Evolutionary conservation across 2,329 filamentous ascomycete species (phyloP).

Genomic region (Diaporthe capsici): DNA sequence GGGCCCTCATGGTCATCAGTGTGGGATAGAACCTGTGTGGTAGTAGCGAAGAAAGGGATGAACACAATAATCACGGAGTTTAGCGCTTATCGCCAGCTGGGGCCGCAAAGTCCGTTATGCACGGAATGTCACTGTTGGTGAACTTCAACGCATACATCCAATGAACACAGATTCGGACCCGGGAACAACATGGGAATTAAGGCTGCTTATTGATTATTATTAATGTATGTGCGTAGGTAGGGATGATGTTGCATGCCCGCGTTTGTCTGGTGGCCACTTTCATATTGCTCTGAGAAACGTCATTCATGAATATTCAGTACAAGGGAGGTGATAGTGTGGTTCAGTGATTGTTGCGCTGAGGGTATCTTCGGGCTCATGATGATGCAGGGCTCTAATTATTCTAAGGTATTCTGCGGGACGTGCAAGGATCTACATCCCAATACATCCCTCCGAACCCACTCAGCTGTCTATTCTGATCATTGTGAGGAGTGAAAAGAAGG

Average conservation of each 20-base stretch:
- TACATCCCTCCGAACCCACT: neutral
- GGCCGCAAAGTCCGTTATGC: constrained; percentile 6
- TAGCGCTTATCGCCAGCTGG: neutral
- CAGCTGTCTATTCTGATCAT: no score
- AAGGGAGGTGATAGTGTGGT: no score
- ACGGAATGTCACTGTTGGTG: neutral
- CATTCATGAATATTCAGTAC: neutral
- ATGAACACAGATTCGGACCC: neutral
- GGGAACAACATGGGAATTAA: neutral
- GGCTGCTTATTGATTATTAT: neutral
- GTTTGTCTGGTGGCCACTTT: neutral
- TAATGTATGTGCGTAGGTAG: neutral
- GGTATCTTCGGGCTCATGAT: no score
- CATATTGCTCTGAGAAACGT: neutral
- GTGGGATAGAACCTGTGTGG: neutral
- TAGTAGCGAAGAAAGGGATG: neutral
- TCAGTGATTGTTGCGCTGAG: no score
- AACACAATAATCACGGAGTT: neutral
- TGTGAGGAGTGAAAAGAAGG: neutral
- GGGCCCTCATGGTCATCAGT: neutral
- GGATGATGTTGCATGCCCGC: neutral
- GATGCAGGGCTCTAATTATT: no score
- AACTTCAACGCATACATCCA: neutral
- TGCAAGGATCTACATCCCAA: no score
- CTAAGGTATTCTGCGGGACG: no score